Evolutionary conservation across 2,329 filamentous ascomycete species (phyloP), one percentile per base, ranked within the genome.

Genomic region (Chaetomium sp.): DNA sequence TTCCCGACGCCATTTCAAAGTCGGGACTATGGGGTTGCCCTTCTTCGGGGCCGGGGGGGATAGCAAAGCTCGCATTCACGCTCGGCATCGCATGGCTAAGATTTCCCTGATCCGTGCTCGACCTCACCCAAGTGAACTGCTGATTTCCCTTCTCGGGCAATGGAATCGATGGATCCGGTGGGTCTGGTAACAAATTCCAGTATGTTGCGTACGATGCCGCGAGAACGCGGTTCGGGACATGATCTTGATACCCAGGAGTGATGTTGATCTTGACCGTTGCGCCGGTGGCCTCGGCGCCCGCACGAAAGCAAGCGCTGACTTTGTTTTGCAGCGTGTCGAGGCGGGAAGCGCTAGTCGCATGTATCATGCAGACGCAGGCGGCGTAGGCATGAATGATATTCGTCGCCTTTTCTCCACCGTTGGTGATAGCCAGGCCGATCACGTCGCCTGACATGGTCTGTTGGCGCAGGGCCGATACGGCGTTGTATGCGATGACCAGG

Each of bases 11-110:
- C 31, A 21, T 25, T 25, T 57, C 55, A 63, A 63, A 63, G 7
- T 63, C 61, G 16, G 61, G 45, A 33, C 31, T 63, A 13, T 63
- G 61, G 19, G 61, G 61, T n/a, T 58, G 54, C 2, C 55, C 61
- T 0, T 1, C 31, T 5, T 23, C 16, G 2, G 61, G 61, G 2
- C 61, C 61, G 8, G 61, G 61, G 9, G 55, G 54, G 4, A 63
- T 63, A 3, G 61, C 61, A n/a, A 63, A 63, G 25, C 61, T 63
- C 31, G 55, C 61, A 16, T 63, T 63, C 16, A 63, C 47, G 33
- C 61, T 63, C 5, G 61, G 61, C 45, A 63, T 16, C 6, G 31
- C 55, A 33, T 63, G 25, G 10, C 61, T 63, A n/a, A 63, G 4
- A 31, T 63, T 19, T 12, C 61, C 61, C 25, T 63, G 61, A 23